phyloP scores from a whole-genome alignment of 805 yeast species.

The Candida schatavii region DNA sequence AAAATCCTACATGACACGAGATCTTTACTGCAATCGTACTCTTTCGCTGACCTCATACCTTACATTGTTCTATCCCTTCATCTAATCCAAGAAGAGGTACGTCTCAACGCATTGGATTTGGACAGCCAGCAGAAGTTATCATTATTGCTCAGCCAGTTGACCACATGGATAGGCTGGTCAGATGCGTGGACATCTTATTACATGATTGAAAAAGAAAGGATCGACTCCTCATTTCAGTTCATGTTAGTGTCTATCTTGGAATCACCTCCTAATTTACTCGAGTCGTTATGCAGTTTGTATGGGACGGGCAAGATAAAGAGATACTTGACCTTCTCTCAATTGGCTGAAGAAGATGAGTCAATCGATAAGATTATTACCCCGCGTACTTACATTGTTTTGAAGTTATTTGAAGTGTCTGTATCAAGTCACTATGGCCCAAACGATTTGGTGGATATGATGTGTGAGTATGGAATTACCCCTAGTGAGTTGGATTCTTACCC shows the following conservation, averaged over 20 bases:
- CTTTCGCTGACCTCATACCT: conserved; percentile 55
- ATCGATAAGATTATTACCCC: conserved; percentile 65
- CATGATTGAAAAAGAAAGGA: conserved; percentile 21
- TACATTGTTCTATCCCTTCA: conserved; percentile 69
- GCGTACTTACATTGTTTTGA: conserved; percentile 55
- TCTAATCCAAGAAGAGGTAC: conserved; percentile 70
- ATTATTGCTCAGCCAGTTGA: conserved; percentile 55
- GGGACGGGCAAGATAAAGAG: conserved; percentile 41
- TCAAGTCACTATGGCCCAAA: conserved; percentile 49
- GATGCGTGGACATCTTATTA: conserved; percentile 62
- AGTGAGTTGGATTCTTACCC: conserved; percentile 68
- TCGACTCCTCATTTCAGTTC: conserved; percentile 42
- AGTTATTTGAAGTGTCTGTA: conserved; percentile 60
- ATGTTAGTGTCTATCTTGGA: conserved; percentile 46
- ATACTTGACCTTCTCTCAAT: conserved; percentile 63
- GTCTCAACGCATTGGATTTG: conserved; percentile 49
- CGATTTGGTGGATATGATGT: conserved; percentile 61
- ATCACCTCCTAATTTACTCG: conserved; percentile 59
- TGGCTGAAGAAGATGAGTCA: conserved; percentile 59
- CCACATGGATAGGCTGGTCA: conserved; percentile 74
- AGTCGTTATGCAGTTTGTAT: conserved; percentile 52
- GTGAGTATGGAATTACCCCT: conserved; percentile 50
- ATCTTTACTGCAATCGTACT: conserved; percentile 25
- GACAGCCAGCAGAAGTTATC: conserved; percentile 43
- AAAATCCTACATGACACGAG: conserved; percentile 22